These are phyloP conservation scores for Coccomyxa subellipsoidea DNA, from an alignment of 163 green algal species.

Conservation along the genomic window DNA sequence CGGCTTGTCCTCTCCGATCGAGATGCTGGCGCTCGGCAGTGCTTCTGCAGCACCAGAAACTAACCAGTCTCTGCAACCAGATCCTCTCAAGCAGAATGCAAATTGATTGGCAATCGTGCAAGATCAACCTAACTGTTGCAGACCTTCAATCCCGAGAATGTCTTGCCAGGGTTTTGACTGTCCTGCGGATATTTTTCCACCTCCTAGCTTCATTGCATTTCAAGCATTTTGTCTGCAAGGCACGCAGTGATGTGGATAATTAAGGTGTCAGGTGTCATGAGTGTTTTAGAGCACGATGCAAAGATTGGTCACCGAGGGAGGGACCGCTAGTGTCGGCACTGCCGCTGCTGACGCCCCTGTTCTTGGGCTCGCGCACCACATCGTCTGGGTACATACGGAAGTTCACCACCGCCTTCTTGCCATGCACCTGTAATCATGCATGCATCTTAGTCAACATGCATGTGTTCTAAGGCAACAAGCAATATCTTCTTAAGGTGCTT, in stretches of 20 bases:
- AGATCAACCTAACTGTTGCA: no score
- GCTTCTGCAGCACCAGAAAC: neutral
- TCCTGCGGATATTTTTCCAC: no score
- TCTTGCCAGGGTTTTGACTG: no score
- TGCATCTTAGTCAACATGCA: no score
- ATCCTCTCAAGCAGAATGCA: neutral
- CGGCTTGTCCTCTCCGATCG: neutral
- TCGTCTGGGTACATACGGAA: conserved; percentile 21
- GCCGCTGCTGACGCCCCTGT: neutral
- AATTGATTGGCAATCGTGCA: no score
- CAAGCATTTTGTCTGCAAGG: neutral
- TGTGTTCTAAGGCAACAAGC: no score
- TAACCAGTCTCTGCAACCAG: neutral
- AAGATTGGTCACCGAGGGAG: neutral
- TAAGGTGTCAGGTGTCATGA: no score
- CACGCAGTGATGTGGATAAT: no score
- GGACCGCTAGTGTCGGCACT: neutral
- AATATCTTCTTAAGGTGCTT: no score
- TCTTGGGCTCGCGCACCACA: conserved; percentile 5
- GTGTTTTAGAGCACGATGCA: neutral
- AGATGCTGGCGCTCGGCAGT: neutral
- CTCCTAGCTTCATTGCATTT: no score
- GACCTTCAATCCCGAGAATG: no score
- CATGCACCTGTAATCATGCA: conserved; percentile 46
- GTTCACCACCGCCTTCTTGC: conserved; percentile 47